Conservation (phyloP, 169 alveolate genomes). For the Besnoitia besnoiti region DNA sequence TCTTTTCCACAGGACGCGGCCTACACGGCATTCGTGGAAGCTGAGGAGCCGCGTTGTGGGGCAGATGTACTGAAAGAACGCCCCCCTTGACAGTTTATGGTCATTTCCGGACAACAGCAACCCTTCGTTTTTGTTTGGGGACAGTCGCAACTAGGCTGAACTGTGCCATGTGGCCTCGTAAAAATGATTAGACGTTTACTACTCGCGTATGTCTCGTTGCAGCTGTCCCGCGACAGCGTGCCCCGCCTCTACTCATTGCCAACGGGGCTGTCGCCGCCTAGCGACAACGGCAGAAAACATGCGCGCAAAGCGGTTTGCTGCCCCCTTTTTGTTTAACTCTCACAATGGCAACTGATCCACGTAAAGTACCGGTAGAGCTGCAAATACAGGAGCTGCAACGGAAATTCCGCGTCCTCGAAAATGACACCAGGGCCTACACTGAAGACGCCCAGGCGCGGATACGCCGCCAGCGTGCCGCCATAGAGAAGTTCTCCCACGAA, state of each 20-base stretch:
- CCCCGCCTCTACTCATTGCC: conserved; percentile 2
- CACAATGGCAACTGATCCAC: conserved; percentile 36
- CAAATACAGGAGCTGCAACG: conserved; percentile 41
- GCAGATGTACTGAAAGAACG: conserved; percentile 7
- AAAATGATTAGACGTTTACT: neutral
- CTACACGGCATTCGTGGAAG: neutral
- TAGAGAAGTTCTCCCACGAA: conserved; percentile 55
- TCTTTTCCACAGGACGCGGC: neutral
- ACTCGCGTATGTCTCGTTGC: neutral
- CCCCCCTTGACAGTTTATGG: neutral
- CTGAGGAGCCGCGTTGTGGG: conserved; percentile 28
- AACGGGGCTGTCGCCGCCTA: conserved; percentile 7
- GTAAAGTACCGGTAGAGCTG: conserved; percentile 17
- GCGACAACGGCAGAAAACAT: neutral
- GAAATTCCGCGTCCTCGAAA: conserved; percentile 45
- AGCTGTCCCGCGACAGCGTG: neutral
- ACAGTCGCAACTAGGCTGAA: neutral
- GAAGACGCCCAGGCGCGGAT: conserved; percentile 59
- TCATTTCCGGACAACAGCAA: neutral
- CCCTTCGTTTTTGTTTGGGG: neutral
- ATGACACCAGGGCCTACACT: conserved; percentile 50
- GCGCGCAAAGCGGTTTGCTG: neutral
- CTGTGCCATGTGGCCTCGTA: neutral
- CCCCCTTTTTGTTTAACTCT: neutral
- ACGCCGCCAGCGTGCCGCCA: conserved; percentile 58